Evolutionary conservation across 2,329 filamentous ascomycete genomes (phyloP), one percentile per base, ranked within the genome.

Genomic region (Colletotrichum spaethianum): DNA sequence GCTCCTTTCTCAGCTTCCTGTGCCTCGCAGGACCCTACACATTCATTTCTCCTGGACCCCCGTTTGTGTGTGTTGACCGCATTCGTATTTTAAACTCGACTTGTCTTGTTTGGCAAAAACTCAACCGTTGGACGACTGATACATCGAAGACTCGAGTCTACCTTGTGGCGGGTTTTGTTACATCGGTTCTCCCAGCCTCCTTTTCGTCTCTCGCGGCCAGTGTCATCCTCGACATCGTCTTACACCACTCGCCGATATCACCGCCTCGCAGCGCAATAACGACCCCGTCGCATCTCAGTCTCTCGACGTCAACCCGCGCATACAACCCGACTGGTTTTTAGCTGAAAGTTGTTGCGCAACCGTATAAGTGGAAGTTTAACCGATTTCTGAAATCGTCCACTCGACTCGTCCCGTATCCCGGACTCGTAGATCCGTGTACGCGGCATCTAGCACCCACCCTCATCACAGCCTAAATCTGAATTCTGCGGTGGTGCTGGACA

Each of bases 61-160:
- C 60, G 38, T 66, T 33, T 53, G 56, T 61, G 65, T 73, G 73
- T 74, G 73, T 74, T 74, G 73, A 74, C 64, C 73, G 72, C 73
- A 74, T 74, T 63, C 67, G 53, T 66, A 72, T 50, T 74, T 67
- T 63, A 53, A 65, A 55, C 59, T 64, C 59, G 59, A 55, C 28
- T 38, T 40, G 46, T 67, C 64, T 60, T 23, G 14, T 12, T 20
- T 18, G 52, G 31, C 11, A 62, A 57, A 60, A 36, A 57, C 31
- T 44, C 46, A 44, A 33, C 64, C 50, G 33, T 62, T 44, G 57
- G 55, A 63, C 55, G 57, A 69, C 63, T 52, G 53, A 53, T 23
- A 28, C 48, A 44, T 33, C 56, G 33, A 57, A 33, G n/a, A 23
- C 12, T 48, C 20, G 31, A 50, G 23, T 14, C 28, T 50, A 36